Base-by-base conservation (phyloP, 1,139 yeast genomes). In the Geotrichum restrictum region DNA sequence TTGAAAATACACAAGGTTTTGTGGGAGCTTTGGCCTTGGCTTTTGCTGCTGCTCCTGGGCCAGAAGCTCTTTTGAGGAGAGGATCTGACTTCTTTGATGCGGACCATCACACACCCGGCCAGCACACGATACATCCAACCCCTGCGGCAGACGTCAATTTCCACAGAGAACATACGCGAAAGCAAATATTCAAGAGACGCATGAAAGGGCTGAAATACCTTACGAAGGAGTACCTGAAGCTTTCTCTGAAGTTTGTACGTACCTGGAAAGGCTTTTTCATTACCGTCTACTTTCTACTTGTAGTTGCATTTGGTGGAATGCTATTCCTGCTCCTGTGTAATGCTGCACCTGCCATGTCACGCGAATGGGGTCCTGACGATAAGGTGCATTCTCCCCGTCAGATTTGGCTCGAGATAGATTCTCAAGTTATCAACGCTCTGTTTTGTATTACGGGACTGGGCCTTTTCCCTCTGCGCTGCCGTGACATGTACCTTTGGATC, bases 291-390 rank as follows among this genome's bases (percentile, higher is more conserved):
- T 53, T 60, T 37, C 31, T 45, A 13, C 56, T 57, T 3, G 61
- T 60, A 11, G 55, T 60, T 34, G 63, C 63, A 1, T 60, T 57
- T 49, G 63, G 63, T n/a, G 63, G 63, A 6, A 60, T 60, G 63
- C 54, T 60, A 7, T 60, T 60, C 45, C 41, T 60, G 29, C 49
- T 60, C 21, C 48, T 60, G 21, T 52, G 56, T 37, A 60, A 60
- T 16, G 62, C 62, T 4, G 58, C 62, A 1, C 62, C 62, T 7
- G 62, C 61, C n/a, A 60, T 60, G 62, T 31, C 57, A 8, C 45
- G 43, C 18, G 58, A 41, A 31, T 59, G 51, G 40, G 61, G 60
- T 18, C 61, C 62, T 5, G 53, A 56, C 44, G 57, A 57, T 21
- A 55, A 58, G 36, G 58, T 53, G 4, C 53, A 51, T 13, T 57